phyloP scores from a whole-genome alignment of 192 early-diverging fungal species.

The Coemansia sp. region DNA sequence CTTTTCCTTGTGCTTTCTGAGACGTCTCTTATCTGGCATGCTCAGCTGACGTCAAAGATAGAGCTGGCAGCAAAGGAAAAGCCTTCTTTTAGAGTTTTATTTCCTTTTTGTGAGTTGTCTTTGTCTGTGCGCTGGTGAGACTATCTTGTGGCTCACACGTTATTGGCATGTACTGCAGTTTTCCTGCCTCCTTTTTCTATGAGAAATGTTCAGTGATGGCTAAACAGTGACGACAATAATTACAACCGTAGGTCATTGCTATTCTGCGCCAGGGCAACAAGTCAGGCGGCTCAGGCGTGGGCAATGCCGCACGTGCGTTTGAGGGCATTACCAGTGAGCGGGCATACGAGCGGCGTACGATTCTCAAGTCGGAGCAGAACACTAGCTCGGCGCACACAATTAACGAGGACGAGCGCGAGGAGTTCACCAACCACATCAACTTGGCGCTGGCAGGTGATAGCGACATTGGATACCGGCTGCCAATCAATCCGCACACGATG shows the following conservation, averaged over 20 bases:
- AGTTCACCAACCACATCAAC: constrained; percentile 96
- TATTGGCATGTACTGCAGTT: background rate
- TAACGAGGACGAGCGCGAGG: constrained; percentile 97
- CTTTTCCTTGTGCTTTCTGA: background rate
- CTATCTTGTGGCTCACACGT: background rate
- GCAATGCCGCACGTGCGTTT: constrained; percentile 35
- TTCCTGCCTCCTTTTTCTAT: background rate
- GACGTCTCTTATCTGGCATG: background rate
- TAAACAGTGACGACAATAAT: background rate
- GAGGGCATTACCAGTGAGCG: constrained; percentile 55
- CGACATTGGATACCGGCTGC: constrained; percentile 82
- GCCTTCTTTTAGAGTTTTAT: background rate
- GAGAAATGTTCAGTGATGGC: background rate
- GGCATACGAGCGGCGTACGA: constrained; percentile 72
- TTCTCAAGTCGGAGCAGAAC: constrained; percentile 80
- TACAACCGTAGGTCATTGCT: constrained; percentile 37
- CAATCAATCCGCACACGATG: constrained; percentile 92
- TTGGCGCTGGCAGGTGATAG: constrained; percentile 74
- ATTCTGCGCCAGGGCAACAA: constrained; percentile 38
- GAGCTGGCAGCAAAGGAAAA: background rate
- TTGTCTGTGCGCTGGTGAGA: too few species aligned
- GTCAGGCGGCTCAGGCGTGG: constrained; percentile 19
- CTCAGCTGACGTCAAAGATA: constrained; percentile 1
- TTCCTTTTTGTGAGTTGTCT: background rate
- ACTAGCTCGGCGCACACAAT: constrained; percentile 94